These are phyloP conservation scores for Leptographium procerum DNA, from an alignment of 2,329 filamentous ascomycete species.

Conservation along the genomic window DNA sequence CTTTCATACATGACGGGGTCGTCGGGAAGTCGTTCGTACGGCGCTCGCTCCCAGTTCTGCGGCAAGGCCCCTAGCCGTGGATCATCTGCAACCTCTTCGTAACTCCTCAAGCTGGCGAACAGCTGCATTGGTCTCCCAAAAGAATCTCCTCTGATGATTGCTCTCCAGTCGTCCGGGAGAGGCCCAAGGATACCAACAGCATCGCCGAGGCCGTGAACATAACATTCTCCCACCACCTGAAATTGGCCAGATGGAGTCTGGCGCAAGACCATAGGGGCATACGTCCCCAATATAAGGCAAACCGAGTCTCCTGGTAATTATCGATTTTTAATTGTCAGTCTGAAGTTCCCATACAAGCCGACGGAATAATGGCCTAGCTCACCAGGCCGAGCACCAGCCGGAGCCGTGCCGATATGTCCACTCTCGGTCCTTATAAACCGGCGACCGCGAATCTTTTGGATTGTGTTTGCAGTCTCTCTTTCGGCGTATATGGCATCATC, in stretches of 20 bases:
- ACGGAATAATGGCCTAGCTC: not conserved
- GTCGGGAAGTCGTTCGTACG: not conserved
- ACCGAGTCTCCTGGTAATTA: not conserved
- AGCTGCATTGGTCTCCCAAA: not conserved
- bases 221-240: slow-evolving; percentile 1
- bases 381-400: not conserved
- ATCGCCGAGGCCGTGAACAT: slow-evolving; percentile 2
- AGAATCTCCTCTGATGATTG: not conserved
- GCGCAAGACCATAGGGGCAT: not conserved
- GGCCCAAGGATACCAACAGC: not conserved
- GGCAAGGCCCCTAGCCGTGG: not conserved
- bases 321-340: not conserved
- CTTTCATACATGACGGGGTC: slow-evolving; percentile 1
- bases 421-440: slow-evolving; percentile 1
- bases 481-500: not conserved
- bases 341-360: not conserved
- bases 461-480: not conserved
- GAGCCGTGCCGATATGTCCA: slow-evolving; percentile 1
- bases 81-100: not conserved
- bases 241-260: not conserved
- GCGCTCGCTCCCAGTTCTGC: not conserved
- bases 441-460: slow-evolving; percentile 1
- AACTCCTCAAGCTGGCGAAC: not conserved
- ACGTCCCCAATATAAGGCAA: not conserved
- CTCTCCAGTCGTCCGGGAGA: not conserved